Evolutionary conservation across 1,139 yeast genomes (phyloP), one percentile per base, ranked within the genome.

Genomic region (Hanseniaspora uvarum): DNA sequence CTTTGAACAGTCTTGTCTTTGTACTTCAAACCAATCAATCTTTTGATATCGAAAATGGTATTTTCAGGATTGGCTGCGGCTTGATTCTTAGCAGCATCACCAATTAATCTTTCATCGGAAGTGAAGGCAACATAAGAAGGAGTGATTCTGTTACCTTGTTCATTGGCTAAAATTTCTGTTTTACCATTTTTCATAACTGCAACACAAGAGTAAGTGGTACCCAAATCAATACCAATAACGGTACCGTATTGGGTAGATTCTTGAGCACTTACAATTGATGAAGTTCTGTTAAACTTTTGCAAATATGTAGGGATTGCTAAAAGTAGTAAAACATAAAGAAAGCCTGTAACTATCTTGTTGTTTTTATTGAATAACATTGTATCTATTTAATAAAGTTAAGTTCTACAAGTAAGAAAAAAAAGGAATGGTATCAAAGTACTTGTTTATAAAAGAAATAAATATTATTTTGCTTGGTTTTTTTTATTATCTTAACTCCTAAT

Each of bases 81-180:
- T 73, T 87, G 95, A 73, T 86, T 87, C 77, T 87, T 87, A 52
- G 95, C 95, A 41, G 96, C 92, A 67, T 87, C 96, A 68, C 96
- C 96, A 60, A 87, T 89, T 61, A 87, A 78, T 71, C 95, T 81
- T 73, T 86, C 95, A 50, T 79, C 83, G 16, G 45, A 10, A 48
- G 86, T 83, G 70, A 86, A 86, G 18, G 94, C 89, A 58, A 86
- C 95, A 67, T 82, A 86, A 1, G 94, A 85, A 39, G 96, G 95
- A 50, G 96, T 87, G 64, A 86, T 87, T 75, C 96, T 83, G 74
- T 86, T 86, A 74, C 96, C 96, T 75, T 87, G 96, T 70, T 87
- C 96, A 68, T 87, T 87, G 62, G 96, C 95, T 65, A 87, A 74
- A 63, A 87, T 87, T 72, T 86, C 96, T 56, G 88, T 95, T 66